A percentile compares a stretch with the other conserved stretches of the same genome.
phyloP scores from a whole-genome alignment of 108 stramenopile genomes.

The Nitzschia palea region DNA sequence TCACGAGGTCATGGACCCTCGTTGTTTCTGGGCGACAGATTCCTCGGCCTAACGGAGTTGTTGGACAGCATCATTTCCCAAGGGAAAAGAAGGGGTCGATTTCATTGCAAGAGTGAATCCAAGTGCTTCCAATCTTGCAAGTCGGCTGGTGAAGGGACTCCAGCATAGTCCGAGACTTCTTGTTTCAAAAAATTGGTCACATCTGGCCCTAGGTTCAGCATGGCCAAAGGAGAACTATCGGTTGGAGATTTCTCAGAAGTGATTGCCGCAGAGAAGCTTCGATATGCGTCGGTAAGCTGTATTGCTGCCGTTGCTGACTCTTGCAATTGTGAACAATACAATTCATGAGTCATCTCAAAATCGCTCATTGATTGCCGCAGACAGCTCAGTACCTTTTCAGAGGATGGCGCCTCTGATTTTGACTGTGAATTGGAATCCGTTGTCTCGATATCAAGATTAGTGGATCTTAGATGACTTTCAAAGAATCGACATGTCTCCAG shows the following conservation, averaged over 20 bases:
- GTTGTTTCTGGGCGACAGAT: too few relatives aligned
- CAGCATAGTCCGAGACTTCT: neutral
- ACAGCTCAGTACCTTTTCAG: neutral
- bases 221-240: neutral
- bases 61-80: too few relatives aligned
- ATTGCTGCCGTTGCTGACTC: neutral
- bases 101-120: conserved; percentile 1
- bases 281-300: neutral
- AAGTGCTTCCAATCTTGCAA: neutral
- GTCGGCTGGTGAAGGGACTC: neutral
- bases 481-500: neutral
- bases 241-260: neutral
- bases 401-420: neutral
- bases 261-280: neutral
- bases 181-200: neutral
- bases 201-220: neutral
- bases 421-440: neutral
- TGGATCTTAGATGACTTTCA: neutral
- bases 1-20: too few relatives aligned
- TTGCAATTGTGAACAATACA: neutral
- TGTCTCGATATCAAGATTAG: neutral
- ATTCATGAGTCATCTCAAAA: neutral
- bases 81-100: too few relatives aligned
- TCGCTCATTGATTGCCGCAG: neutral
- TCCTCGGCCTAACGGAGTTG: too few relatives aligned